Evolutionary conservation across 805 yeast genomes (phyloP), one percentile per base, ranked within the genome.

Genomic region (Starmerella bombicola): DNA sequence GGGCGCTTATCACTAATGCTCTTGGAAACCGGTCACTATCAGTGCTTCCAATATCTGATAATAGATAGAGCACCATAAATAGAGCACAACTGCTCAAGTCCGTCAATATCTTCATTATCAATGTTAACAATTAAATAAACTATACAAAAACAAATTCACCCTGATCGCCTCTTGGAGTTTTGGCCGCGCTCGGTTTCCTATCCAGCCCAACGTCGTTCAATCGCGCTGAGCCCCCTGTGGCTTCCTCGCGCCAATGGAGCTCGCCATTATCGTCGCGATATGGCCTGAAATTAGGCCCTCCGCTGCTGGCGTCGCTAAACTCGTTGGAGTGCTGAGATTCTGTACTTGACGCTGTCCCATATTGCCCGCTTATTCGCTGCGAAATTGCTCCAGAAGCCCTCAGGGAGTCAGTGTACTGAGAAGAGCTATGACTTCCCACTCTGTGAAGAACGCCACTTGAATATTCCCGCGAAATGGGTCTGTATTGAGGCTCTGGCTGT

Each of bases 281-380:
- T 5, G 60, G 55, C 32, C 57, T 47, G 40, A 59, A 50, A 36
- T 52, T 45, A 8, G 45, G 48, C 21, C 35, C 48, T 19, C 33
- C 48, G 35, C 46, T 46, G 33, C 50, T 46, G n/a, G 44, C 52
- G 22, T 51, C 51, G 18, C 47, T 44, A 20, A 49, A 24, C 20
- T 41, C 50, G 15, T 45, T 49, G 5, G 49, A 46, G 34, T 37
- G 37, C 20, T 47, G 54, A 13, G 52, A 54, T 12, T 40, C 53
- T 12, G 57, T 56, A 20, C 57, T 54, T 4, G 64, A 40, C 41
- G 59, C 58, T 45, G 62, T 40, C 52, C 59, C 33, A 60, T 66
- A 44, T 55, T 53, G 42, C 15, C 40, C 50, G 23, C 42, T 35
- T 10, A 42, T 33, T 25, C 22, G 41, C 37, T 36, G 40, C 15